Conservation (phyloP, 1,139 yeast genomes). For the Hansenula lynferdii region DNA sequence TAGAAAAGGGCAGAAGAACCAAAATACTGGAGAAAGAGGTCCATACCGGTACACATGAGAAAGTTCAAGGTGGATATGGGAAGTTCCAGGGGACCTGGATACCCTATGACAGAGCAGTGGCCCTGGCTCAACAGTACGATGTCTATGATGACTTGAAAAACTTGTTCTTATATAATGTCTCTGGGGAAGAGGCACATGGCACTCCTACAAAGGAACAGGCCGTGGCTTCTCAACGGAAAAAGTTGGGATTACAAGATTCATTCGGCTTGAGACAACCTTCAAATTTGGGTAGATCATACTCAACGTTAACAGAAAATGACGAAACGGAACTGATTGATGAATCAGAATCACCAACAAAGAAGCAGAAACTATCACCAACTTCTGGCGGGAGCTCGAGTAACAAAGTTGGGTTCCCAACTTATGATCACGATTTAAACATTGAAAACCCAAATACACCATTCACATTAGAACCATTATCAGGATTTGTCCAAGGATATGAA, state of each 20-base stretch:
- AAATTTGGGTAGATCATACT: conserved; percentile 23
- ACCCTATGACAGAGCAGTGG: conserved; percentile 60
- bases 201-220: conserved; percentile 59
- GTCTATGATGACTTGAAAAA: conserved; percentile 63
- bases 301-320: conserved; percentile 33
- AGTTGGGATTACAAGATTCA: conserved; percentile 9
- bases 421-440: conserved; percentile 28
- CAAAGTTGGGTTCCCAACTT: conserved; percentile 17
- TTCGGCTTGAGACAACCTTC: conserved; percentile 18
- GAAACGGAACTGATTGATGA: conserved; percentile 22
- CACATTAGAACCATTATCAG: conserved; percentile 49
- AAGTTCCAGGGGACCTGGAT: conserved; percentile 96
- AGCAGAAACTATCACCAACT: conserved; percentile 19
- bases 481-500: conserved; percentile 34
- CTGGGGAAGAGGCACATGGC: conserved; percentile 44
- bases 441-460: conserved; percentile 44
- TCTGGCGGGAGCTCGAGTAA: conserved; percentile 1
- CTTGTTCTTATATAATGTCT: conserved; percentile 52
- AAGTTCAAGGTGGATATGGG: conserved; percentile 94
- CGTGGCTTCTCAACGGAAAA: conserved; percentile 31
- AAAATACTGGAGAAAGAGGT: conserved; percentile 84
- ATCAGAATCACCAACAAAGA: conserved; percentile 34
- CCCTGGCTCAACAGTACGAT: conserved; percentile 56
- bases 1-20: conserved; percentile 82
- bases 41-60: conserved; percentile 81